Evolutionary conservation across 192 early-diverging fungal genomes (phyloP), one percentile per base, ranked within the genome.

Genomic region (Diversispora eburnea): DNA sequence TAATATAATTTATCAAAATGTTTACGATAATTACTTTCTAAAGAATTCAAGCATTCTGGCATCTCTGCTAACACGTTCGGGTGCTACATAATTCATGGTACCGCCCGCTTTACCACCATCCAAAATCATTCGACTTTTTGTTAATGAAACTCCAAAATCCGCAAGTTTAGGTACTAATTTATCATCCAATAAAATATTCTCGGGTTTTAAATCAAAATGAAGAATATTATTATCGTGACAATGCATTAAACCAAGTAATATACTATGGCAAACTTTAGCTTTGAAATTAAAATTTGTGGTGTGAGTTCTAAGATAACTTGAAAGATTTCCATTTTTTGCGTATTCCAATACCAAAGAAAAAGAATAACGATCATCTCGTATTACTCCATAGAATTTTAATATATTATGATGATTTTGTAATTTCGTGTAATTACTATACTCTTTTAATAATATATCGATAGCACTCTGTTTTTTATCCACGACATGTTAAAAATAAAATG

Each of bases 141-240:
- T 49, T 49, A 60, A 60, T 17, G 70, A 72, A 39, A 72, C 20
- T n/a, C 70, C 70, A 39, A 72, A 72, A 72, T 72, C 70, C 0
- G 70, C 55, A 42, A 72, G 60, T 49, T 72, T 72, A 25, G 70
- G 70, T 10, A 72, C 46, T 2, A 25, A 72, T 47, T 22, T 20
- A n/a, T 25, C 8, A 12, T 60, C 51, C 58, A 72, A 61, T 33
- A 72, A 42, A 10, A 72, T 8, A 61, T 72, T 72, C 43, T 72
- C 70, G 19, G 70, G 70, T 49, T 72, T 72, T 17, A 72, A 43
- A 48, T 72, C 70, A 19, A 72, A 72, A 59, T 72, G 57, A 17
- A 72, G 12, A 3, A 72, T 57, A 49, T 72, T 72, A 41, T 60
- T 60, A n/a, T 72, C 57, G 9, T 60, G 70, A 72, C 70, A 72